Percentiles rank a stretch among this genome's conserved stretches.
phyloP scores from a whole-genome alignment of 2,329 filamentous ascomycete species.

The Fusarium guadeloupense region DNA sequence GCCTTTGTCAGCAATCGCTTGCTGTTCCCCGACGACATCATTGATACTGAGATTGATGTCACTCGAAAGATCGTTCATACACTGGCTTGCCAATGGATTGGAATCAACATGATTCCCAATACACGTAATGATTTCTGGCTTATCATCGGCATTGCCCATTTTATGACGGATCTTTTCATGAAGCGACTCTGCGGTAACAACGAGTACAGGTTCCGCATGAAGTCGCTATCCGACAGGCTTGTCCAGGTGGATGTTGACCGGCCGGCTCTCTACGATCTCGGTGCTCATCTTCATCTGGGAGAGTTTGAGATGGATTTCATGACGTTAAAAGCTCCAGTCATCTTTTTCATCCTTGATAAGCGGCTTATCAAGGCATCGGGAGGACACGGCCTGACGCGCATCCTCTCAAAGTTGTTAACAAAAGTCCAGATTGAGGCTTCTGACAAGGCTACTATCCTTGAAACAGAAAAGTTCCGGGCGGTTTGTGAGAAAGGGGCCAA shows the following conservation, averaged over 20 bases:
- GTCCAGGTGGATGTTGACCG: slow-evolving; percentile 83
- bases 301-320: slow-evolving; percentile 91
- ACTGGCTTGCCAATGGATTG: slow-evolving; percentile 91
- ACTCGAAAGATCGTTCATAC: slow-evolving; percentile 84
- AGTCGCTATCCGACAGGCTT: slow-evolving; percentile 81
- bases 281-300: slow-evolving; percentile 79
- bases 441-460: slow-evolving; percentile 75
- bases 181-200: slow-evolving; percentile 92
- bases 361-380: slow-evolving; percentile 84
- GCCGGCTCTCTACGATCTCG: slow-evolving; percentile 83
- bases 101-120: slow-evolving; percentile 89
- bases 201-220: slow-evolving; percentile 90
- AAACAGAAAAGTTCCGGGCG: slow-evolving; percentile 78
- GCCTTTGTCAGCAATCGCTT: slow-evolving; percentile 88
- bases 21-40: slow-evolving; percentile 83
- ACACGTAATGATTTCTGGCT: slow-evolving; percentile 86
- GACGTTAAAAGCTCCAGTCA: slow-evolving; percentile 86
- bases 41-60: slow-evolving; percentile 84
- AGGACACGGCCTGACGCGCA: slow-evolving; percentile 84
- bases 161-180: slow-evolving; percentile 94
- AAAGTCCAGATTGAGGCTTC: slow-evolving; percentile 76
- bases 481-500: slow-evolving; percentile 90
- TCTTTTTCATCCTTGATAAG: slow-evolving; percentile 93
- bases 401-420: slow-evolving; percentile 85
- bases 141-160: slow-evolving; percentile 88